A percentile compares a stretch with the other conserved stretches of the same genome.
Conservation (phyloP, 2,329 filamentous ascomycete genomes). For the Tolypocladium ophioglossoides region DNA sequence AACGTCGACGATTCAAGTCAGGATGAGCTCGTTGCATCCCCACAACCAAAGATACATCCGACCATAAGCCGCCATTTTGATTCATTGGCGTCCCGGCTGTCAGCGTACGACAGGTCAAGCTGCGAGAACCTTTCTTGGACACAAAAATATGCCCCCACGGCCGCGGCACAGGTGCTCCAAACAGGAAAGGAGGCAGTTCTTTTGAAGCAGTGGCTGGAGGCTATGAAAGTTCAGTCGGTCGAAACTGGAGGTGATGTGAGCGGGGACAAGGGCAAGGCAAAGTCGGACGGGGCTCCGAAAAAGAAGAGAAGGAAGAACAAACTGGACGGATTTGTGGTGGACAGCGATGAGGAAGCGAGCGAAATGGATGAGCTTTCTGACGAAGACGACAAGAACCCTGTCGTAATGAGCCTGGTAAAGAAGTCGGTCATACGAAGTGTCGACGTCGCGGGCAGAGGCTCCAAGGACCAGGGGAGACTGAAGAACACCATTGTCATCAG, state of each 20-base stretch:
- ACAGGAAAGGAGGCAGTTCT: constrained; percentile 56
- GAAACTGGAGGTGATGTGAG: constrained; percentile 42
- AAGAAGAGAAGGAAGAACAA: constrained; percentile 65
- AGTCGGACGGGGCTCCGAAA: constrained; percentile 22
- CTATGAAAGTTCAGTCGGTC: constrained; percentile 66
- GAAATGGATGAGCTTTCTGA: constrained; percentile 61
- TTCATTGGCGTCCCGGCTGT: constrained; percentile 50
- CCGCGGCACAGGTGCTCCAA: constrained; percentile 66
- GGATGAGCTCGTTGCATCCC: constrained; percentile 21
- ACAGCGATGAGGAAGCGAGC: constrained; percentile 63
- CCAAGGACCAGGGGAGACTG: constrained; percentile 37
- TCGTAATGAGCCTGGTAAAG: constrained; percentile 25
- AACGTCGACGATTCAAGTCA: constrained; percentile 15
- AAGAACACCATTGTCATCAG: constrained; percentile 79
- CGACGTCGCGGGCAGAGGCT: constrained; percentile 20
- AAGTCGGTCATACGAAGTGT: constrained; percentile 44
- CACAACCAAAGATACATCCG: constrained; percentile 34
- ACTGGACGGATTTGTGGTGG: constrained; percentile 70
- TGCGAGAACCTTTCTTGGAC: constrained; percentile 68
- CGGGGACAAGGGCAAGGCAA: constrained; percentile 16
- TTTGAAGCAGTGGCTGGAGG: constrained; percentile 71
- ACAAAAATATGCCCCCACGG: constrained; percentile 72
- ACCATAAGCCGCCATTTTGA: constrained; percentile 49
- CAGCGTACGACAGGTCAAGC: constrained; percentile 68
- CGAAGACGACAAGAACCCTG: constrained; percentile 43